Percentiles rank a stretch among this genome's conserved stretches.
Conservation (phyloP, 2,329 filamentous ascomycete species). For the Sporothrix brunneoviolacea region DNA sequence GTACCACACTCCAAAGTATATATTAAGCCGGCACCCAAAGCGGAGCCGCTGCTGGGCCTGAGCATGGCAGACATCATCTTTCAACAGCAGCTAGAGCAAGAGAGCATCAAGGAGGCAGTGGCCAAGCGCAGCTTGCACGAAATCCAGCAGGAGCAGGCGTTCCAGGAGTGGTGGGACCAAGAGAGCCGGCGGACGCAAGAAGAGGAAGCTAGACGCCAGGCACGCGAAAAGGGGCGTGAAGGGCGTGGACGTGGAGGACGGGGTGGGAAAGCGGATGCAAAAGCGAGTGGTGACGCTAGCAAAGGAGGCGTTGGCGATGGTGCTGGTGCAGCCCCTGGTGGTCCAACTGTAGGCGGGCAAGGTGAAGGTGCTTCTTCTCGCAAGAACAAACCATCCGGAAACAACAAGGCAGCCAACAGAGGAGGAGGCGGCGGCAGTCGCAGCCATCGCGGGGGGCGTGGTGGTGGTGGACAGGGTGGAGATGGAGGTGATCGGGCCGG, state of each 20-base stretch:
- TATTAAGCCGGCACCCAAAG: constrained; percentile 49
- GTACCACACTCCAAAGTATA: constrained; percentile 57
- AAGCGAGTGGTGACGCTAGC: not conserved
- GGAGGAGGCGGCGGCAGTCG: not conserved
- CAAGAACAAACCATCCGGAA: not conserved
- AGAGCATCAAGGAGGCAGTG: constrained; percentile 71
- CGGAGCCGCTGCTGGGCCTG: constrained; percentile 53
- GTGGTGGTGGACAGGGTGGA: not conserved
- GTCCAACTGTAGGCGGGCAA: too few species aligned
- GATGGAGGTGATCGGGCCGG: not conserved
- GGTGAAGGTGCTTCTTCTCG: not conserved
- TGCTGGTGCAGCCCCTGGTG: not conserved
- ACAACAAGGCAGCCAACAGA: not conserved
- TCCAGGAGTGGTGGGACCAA: constrained; percentile 93
- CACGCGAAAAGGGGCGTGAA: constrained; percentile 32
- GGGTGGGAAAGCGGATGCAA: constrained; percentile 3
- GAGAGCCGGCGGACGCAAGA: constrained; percentile 68
- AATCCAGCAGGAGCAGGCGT: constrained; percentile 94
- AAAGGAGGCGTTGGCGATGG: not conserved
- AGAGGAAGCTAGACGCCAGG: constrained; percentile 43
- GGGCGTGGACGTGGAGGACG: constrained; percentile 8
- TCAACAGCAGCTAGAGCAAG: constrained; percentile 79
- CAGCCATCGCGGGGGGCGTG: constrained; percentile 1
- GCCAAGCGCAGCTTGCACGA: constrained; percentile 87
- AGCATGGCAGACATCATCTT: constrained; percentile 85